Evolutionary conservation across 768 basidiomycete species (phyloP).

Genomic region (Rhizopogon salebrosus): DNA sequence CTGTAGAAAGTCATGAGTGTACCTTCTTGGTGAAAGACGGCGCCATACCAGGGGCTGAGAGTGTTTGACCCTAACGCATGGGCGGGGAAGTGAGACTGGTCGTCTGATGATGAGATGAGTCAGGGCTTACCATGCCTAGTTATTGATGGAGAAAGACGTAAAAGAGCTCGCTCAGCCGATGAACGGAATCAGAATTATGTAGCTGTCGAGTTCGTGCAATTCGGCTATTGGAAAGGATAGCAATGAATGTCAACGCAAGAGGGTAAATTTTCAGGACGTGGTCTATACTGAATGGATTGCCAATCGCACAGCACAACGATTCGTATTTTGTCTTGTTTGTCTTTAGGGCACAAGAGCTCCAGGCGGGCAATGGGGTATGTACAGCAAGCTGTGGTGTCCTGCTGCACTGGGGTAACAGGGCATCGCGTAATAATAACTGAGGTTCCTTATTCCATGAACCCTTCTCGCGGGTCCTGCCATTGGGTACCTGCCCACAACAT

Average conservation of each 20-base stretch:
- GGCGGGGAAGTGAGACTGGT: constrained; percentile 1
- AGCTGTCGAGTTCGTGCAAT: neutral
- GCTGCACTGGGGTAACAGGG: too few species aligned
- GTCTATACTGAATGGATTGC: constrained; percentile 1
- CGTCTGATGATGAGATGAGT: constrained; percentile 2
- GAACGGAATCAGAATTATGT: neutral
- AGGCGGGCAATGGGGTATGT: too few species aligned
- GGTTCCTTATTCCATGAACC: too few species aligned
- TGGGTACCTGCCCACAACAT: too few species aligned
- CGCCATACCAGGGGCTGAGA: constrained; percentile 64
- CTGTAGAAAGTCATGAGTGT: constrained; percentile 32
- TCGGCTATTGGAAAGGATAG: neutral
- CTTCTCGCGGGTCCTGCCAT: too few species aligned
- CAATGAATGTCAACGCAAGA: neutral
- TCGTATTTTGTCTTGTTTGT: constrained; percentile 31
- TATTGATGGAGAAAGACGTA: constrained; percentile 21
- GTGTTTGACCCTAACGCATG: constrained; percentile 70
- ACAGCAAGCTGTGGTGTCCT: too few species aligned
- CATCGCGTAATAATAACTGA: too few species aligned
- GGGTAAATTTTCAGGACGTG: constrained; percentile 1
- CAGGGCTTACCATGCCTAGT: constrained; percentile 22
- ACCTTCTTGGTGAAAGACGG: constrained; percentile 2
- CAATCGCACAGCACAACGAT: neutral
- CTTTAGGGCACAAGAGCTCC: too few species aligned
- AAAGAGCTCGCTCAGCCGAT: constrained; percentile 1